Base-by-base conservation (phyloP, 345 rosid genomes). In the Leavenworthia alabamica region DNA sequence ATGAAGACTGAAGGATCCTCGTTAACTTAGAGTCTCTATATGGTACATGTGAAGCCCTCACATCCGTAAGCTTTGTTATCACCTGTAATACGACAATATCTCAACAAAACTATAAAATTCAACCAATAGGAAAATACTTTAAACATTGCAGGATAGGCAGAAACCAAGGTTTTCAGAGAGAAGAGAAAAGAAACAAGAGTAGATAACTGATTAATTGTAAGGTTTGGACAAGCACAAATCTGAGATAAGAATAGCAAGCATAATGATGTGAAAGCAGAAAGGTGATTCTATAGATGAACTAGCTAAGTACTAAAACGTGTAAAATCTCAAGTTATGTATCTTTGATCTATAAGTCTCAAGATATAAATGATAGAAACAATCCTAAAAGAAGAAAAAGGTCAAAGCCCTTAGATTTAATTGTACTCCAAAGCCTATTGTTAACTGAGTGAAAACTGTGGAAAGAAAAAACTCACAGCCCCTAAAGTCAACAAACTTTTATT, bases 11-110 rank as follows among this genome's bases (percentile, higher is more conserved):
- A 70, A 94, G 96, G 46, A 94, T 88, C 78, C 99, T 83, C 12
- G 99, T 94, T 77, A 94, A 66, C 76, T 94, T 94, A 49, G 99
- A 94, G 84, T 90, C 99, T 77, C 99, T 83, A 67, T 89, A 94
- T 26, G 99, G 99, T 80, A 94, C 78, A 72, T 94, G 99, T 49
- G 82, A 68, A 56, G 95, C 90, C 71, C 79, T 86, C 56, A 73
- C 92, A 79, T 94, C 97, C 8, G 97, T 94, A 76, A 94, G 81
- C 74, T 94, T 94, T 48, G 99, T 89, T 79, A 94, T 94, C 32
- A 94, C 99, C 99, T 94, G 72, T 20, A 56, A 56, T n/a, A n/a
- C n/a, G n/a, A n/a, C n/a, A n/a, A n/a, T 14, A 56, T 53, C 53
- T 55, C 20, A 73, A 24, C 20, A 22, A 20, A 39, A 31, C 24